phyloP scores from a whole-genome alignment of 768 basidiomycete genomes.

The Rhodotorula paludigena region DNA sequence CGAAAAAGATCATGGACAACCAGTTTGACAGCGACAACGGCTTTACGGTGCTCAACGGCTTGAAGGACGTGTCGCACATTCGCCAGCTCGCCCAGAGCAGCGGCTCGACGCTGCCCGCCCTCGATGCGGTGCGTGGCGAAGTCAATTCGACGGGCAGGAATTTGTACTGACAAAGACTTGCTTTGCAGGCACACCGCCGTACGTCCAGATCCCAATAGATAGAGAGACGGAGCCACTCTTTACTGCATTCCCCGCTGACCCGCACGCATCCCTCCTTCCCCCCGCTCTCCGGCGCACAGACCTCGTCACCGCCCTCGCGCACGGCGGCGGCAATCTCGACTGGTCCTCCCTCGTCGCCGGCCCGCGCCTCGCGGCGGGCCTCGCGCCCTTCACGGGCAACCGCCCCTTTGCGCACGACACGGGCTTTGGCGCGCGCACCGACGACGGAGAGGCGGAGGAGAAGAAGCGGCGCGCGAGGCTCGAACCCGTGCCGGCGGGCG shows the following conservation, averaged over 20 bases:
- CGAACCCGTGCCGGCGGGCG: slow-evolving; percentile 23
- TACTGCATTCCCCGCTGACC: neutral
- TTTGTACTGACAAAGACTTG: too few relatives aligned
- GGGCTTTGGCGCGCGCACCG: slow-evolving; percentile 28
- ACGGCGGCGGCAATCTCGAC: slow-evolving; percentile 67
- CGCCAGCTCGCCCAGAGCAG: slow-evolving; percentile 61
- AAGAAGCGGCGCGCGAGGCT: neutral
- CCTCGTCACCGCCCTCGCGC: slow-evolving; percentile 69
- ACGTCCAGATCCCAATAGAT: too few relatives aligned
- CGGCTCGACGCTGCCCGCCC: slow-evolving; percentile 43
- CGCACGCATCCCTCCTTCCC: neutral
- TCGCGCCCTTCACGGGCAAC: slow-evolving; percentile 48
- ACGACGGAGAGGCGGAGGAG: neutral
- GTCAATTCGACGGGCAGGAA: too few relatives aligned
- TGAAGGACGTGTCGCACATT: slow-evolving; percentile 68
- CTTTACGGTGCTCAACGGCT: slow-evolving; percentile 70
- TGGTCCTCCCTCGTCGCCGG: slow-evolving; percentile 80
- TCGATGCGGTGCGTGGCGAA: slow-evolving; percentile 17
- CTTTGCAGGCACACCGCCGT: slow-evolving; percentile 5
- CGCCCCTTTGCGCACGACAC: slow-evolving; percentile 24
- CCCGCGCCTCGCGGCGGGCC: slow-evolving; percentile 66
- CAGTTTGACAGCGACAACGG: slow-evolving; percentile 68
- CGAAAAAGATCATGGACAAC: slow-evolving; percentile 66
- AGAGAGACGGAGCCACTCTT: too few relatives aligned
- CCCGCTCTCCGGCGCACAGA: slow-evolving; percentile 57